Evolutionary conservation across 768 basidiomycete genomes (phyloP).

Genomic region (Pilatotrama ljubarskyi): DNA sequence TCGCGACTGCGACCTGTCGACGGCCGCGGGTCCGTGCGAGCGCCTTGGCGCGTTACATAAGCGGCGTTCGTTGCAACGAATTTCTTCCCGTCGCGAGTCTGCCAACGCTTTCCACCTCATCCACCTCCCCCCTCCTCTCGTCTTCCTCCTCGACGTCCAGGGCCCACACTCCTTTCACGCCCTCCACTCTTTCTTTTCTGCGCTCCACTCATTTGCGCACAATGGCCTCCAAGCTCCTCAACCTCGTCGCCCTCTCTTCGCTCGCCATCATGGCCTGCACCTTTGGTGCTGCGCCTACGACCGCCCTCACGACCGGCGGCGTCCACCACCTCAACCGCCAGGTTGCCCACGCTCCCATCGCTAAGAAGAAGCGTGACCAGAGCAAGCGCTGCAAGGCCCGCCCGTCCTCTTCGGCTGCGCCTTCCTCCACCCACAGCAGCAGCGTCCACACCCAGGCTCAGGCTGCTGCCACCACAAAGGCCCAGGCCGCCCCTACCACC

Average conservation of each 20-base stretch:
- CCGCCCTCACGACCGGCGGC: constrained; percentile 45
- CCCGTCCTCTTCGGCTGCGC: constrained; percentile 29
- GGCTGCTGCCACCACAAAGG: constrained; percentile 22
- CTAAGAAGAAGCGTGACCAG: constrained; percentile 47
- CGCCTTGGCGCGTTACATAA: constrained; percentile 29
- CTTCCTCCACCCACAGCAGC: constrained; percentile 3
- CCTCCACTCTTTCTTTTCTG: constrained; percentile 24
- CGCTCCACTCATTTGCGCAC: constrained; percentile 13
- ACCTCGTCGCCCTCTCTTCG: constrained; percentile 57
- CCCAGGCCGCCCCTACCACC: constrained; percentile 20
- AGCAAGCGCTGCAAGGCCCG: constrained; percentile 60
- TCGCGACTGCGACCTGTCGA: not conserved
- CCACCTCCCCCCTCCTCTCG: constrained; percentile 15
- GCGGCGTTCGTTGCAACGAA: constrained; percentile 14
- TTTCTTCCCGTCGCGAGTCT: constrained; percentile 18
- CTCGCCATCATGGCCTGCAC: constrained; percentile 58
- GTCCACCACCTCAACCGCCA: constrained; percentile 41
- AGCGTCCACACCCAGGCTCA: constrained; percentile 10
- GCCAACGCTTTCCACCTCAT: not conserved
- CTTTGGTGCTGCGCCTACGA: constrained; percentile 45
- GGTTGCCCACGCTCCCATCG: constrained; percentile 41
- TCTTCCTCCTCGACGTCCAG: constrained; percentile 16
- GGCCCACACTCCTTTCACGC: constrained; percentile 34
- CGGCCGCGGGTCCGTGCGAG: constrained; percentile 21
- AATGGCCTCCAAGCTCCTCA: constrained; percentile 48